phyloP scores from a whole-genome alignment of 768 basidiomycete genomes.

The Floccularia luteovirens region DNA sequence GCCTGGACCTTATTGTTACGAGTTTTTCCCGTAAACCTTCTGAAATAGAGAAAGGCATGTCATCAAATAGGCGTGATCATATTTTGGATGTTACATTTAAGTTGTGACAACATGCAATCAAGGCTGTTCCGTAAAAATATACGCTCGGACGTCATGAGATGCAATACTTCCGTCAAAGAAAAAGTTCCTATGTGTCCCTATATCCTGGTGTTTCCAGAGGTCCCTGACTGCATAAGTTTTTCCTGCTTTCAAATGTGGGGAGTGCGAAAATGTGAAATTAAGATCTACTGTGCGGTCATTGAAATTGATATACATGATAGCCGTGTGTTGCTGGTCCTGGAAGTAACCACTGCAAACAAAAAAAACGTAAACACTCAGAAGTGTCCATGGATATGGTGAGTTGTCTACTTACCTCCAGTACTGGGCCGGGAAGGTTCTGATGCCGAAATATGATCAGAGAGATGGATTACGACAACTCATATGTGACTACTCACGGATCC shows the following conservation, averaged over 20 bases:
- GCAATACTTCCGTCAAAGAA: constrained; percentile 18
- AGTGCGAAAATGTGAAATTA: constrained; percentile 19
- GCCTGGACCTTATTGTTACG: no score
- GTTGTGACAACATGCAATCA: neutral
- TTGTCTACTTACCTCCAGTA: constrained; percentile 35
- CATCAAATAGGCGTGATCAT: no score
- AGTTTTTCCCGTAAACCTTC: no score
- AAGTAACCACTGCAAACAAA: constrained; percentile 13
- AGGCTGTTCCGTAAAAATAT: constrained; percentile 17
- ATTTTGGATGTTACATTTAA: no score
- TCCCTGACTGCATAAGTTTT: constrained; percentile 18
- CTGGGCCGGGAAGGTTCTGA: constrained; percentile 39
- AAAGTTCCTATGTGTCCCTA: constrained; percentile 13
- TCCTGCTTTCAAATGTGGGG: constrained; percentile 16
- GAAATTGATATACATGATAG: constrained; percentile 22
- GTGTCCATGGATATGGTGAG: neutral
- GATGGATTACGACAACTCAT: constrained; percentile 13
- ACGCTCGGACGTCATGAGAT: constrained; percentile 18
- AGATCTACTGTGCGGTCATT: constrained; percentile 18
- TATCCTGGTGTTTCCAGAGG: constrained; percentile 20
- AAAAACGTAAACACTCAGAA: neutral
- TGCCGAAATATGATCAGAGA: constrained; percentile 21
- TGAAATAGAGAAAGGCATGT: no score
- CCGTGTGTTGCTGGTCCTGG: constrained; percentile 18
- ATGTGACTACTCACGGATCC: constrained; percentile 11